Evolutionary conservation across 768 basidiomycete genomes (phyloP), one percentile per base, ranked within the genome.

Genomic region (Peribolospora kevripleyi): DNA sequence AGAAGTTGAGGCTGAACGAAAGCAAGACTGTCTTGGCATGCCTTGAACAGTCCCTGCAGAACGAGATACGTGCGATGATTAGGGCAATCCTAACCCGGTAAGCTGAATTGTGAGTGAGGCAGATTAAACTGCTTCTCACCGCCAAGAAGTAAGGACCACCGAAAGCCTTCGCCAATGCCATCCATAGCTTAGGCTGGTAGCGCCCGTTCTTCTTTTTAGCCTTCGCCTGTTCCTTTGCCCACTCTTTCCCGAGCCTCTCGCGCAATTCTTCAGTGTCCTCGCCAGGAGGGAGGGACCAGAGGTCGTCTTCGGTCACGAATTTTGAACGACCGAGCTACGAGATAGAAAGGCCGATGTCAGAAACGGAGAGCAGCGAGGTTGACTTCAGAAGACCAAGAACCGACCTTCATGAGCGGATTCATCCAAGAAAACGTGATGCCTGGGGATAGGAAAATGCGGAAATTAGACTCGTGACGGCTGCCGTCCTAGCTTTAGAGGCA

Each of bases 1-100:
- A 97, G 75, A 2, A 93, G 72, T 63, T 87, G 81, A 0, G 91
- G 91, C 64, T 95, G 90, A 6, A 77, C 65, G 68, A 93, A 95
- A 0, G 78, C 76, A 14, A 95, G 70, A 38, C 70, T 68, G 64
- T 97, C 91, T 64, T 88, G 84, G 1, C 74, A 41, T n/a, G 82
- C 56, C 67, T 91, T 93, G 50, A 90, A 70, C 25, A 64, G 50
- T 0, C 71, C 74, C 0, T 25, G 25, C 25, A 25, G 25, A 25
- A 25, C 25, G 25, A 25, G 25, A 25, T 1, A 60, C 42, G n/a
- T 59, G 51, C 60, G 47, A 7, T 5, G 37, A 9, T 58, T 42
- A 58, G 49, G 25, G 25, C 25, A 25, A n/a, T n/a, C 10, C 36
- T 3, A 41, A 1, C n/a, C 5, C 3, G 3, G 38, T 5, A 10